Base-by-base conservation (phyloP, 2,329 filamentous ascomycete genomes). In the Stagonosporopsis tanaceti region DNA sequence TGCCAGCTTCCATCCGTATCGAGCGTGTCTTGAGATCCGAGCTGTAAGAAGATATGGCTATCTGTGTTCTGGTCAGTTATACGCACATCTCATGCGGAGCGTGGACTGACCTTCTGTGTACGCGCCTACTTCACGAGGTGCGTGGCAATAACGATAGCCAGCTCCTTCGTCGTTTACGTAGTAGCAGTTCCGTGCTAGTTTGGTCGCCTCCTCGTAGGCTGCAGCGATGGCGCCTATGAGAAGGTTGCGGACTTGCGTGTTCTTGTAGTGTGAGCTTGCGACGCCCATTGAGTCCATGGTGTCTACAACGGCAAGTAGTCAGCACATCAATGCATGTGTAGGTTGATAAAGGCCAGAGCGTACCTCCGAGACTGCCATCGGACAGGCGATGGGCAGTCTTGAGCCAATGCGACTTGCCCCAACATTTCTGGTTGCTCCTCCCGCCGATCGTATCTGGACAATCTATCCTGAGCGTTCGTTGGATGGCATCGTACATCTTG, bases 191-290 rank as follows among this genome's bases (percentile, higher is more conserved):
- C 41, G 27, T 11, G 32, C 32, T 11, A 40, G 25, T 5, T 22
- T 22, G 0, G 53, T 50, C 15, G 38, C 17, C 4, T 41, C 47
- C 9, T 56, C 46, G 7, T 46, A 50, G 0, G 41, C 27, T 6
- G 39, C 53, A 17, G 53, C 46, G 17, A 56, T 38, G 7, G 53
- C 20, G 3, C 53, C 53, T 11, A 56, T 41, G 7, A 56, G 17
- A 2, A 46, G 7, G 14, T 47, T 35, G 9, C 41, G 53, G 2
- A 35, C 28, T 17, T 39, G 40, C 3, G 14, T n/a, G 22, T 41
- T 50, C 17, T 25, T 22, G 34, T 35, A 50, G 0, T 34, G 6
- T 9, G 47, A 50, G n/a, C 37, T 46, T 11, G 12, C 17, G 4
- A 56, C 34, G 4, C 30, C 6, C 22, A 48, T 32, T 11, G 46